A percentile compares a stretch with the other conserved stretches of the same genome.
phyloP scores from a whole-genome alignment of 2,329 filamentous ascomycete species.

The Sclerotinia sclerotiorum region DNA sequence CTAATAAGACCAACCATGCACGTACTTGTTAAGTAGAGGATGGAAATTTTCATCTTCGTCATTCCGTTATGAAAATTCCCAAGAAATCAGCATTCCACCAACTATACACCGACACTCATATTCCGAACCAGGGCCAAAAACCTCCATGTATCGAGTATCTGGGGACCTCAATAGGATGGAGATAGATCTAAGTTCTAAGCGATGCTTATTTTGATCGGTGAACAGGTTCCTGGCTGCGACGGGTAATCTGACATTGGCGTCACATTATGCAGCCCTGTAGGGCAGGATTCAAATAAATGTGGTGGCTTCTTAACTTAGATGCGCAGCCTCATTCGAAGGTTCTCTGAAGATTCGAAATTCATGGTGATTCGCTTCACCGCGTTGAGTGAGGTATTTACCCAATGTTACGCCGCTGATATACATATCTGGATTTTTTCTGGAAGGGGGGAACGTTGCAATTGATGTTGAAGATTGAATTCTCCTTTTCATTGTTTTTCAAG shows the following conservation, averaged over 20 bases:
- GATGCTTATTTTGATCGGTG: conserved; percentile 25
- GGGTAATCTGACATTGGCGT: conserved; percentile 18
- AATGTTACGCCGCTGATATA: neutral
- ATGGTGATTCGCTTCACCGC: conserved; percentile 16
- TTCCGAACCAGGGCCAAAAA: conserved; percentile 1
- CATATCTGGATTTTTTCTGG: neutral
- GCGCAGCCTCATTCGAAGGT: neutral
- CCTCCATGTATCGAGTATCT: conserved; percentile 10
- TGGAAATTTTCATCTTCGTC: neutral
- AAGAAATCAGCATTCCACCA: neutral
- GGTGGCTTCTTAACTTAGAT: neutral
- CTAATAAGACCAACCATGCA: conserved; percentile 7
- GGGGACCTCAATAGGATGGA: conserved; percentile 11
- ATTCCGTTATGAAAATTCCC: neutral
- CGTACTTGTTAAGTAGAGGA: conserved; percentile 11
- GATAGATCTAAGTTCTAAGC: neutral
- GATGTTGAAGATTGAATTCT: neutral
- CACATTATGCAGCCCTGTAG: conserved; percentile 23
- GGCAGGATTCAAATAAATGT: neutral
- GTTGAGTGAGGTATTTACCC: conserved; percentile 9
- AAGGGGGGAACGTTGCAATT: neutral
- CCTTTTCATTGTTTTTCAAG: neutral
- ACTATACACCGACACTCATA: conserved; percentile 20
- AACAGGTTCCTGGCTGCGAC: conserved; percentile 10
- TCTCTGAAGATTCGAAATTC: neutral